Base-by-base conservation (phyloP, 441 rosid species). In the Arabidopsis lyrata region DNA sequence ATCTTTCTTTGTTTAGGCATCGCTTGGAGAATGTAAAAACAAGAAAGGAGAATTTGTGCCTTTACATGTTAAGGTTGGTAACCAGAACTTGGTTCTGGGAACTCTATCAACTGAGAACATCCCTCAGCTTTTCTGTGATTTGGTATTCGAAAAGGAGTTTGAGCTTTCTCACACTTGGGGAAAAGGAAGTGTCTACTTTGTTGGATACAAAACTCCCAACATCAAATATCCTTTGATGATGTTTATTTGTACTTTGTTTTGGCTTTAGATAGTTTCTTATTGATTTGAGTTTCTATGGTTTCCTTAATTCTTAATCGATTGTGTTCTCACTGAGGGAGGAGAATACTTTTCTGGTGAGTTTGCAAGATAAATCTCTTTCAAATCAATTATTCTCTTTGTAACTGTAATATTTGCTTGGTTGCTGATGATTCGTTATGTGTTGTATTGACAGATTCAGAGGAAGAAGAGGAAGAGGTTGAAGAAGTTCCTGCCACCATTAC, bases 151-250 rank as follows among this genome's bases (percentile, higher is more conserved):
- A 18, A 76, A 82, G 55, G 97, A 86, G 68, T 88, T 94, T 79
- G 99, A 94, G 81, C 86, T 94, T 22, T 94, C 92, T 12, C 99
- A 92, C 84, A 92, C 84, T 72, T 90, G 90, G 91, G 87, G 87
- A 29, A 77, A 75, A 65, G 97, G 96, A 44, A 94, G 97, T 32
- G 78, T 90, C n/a, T 82, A 78, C 83, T 83, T 94, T 44, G 62
- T 75, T 64, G 97, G 99, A 27, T 94, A 89, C 78, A 73, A 62
- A 76, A 16, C 81, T 68, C 81, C 74, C 15, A 60, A 44, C 70
- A 1, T 8, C 6, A 8, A 39, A 68, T 75, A 75, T 75, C 78
- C 78, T 75, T 44, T 36, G 62, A 27, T 53, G 6, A 27, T 39
- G 34, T 53, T 36, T 36, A 16, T 2, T 54, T 27, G n/a, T 12